Evolutionary conservation across 1,139 yeast species (phyloP).

Genomic region (Taphrina pruni): DNA sequence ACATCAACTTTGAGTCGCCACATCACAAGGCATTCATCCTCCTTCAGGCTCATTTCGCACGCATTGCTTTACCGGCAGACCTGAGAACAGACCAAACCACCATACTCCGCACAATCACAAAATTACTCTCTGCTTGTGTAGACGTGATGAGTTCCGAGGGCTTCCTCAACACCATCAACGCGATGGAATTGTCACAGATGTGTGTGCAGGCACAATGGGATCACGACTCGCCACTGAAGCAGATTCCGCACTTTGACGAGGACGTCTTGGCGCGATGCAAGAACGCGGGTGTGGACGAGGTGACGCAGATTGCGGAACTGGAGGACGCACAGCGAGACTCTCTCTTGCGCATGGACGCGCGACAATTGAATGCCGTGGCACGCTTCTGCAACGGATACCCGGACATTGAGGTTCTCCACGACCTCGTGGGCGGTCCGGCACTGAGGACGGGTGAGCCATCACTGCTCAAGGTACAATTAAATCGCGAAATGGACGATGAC

Average conservation of each 20-base stretch:
- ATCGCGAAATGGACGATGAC: conserved; percentile 55
- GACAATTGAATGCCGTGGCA: conserved; percentile 69
- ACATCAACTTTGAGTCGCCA: conserved; percentile 55
- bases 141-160: conserved; percentile 86
- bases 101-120: conserved; percentile 60
- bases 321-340: conserved; percentile 75
- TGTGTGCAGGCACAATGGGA: conserved; percentile 87
- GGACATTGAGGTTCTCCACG: conserved; percentile 71
- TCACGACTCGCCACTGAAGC: conserved; percentile 76
- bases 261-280: conserved; percentile 66
- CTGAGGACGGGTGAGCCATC: conserved; percentile 58
- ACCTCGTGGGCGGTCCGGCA: conserved; percentile 55
- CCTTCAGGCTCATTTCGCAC: conserved; percentile 79
- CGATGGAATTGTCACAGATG: conserved; percentile 91
- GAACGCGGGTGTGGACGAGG: conserved; percentile 64
- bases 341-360: conserved; percentile 61
- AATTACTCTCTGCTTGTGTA: conserved; percentile 68
- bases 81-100: conserved; percentile 62
- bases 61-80: conserved; percentile 66
- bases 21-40: conserved; percentile 73
- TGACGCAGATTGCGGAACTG: conserved; percentile 82
- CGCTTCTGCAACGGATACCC: conserved; percentile 90
- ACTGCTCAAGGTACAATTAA: conserved; percentile 60
- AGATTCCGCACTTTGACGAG: conserved; percentile 71
- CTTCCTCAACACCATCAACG: conserved; percentile 72